Evolutionary conservation across 352 stramenopile genomes (phyloP).

Genomic region (Phytophthora pluvialis): DNA sequence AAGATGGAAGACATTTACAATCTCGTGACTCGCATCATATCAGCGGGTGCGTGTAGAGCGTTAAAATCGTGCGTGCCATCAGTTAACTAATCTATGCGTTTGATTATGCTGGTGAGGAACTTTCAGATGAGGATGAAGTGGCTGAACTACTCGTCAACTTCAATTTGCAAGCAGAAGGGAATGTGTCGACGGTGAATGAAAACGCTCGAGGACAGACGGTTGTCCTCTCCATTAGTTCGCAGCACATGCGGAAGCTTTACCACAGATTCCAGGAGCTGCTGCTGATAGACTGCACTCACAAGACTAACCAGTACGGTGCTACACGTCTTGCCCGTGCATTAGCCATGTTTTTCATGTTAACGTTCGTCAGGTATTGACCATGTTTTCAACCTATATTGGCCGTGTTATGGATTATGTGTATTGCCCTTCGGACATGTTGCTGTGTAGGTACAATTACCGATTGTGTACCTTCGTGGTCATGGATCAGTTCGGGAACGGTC

Average conservation of each 20-base stretch:
- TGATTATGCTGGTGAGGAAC: too few relatives aligned
- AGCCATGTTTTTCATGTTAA: neutral
- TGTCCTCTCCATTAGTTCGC: neutral
- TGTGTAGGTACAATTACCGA: conserved; percentile 8
- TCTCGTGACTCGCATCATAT: conserved; percentile 6
- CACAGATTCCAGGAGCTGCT: conserved; percentile 1
- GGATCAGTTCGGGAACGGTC: conserved; percentile 10
- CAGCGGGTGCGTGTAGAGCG: neutral
- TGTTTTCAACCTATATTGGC: neutral
- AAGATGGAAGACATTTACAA: conserved; percentile 13
- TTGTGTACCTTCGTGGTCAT: conserved; percentile 16
- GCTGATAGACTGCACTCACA: conserved; percentile 22
- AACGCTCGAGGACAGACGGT: neutral
- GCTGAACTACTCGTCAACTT: too few relatives aligned
- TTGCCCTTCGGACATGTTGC: neutral
- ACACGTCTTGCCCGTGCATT: neutral
- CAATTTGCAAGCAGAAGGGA: too few relatives aligned
- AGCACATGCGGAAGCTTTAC: conserved; percentile 11
- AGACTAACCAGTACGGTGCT: conserved; percentile 9
- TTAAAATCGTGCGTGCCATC: too few relatives aligned
- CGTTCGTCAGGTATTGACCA: too few relatives aligned
- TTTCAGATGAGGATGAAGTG: too few relatives aligned
- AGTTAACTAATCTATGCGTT: neutral
- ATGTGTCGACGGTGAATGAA: too few relatives aligned
- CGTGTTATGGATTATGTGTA: neutral